Percentiles rank a stretch among this genome's conserved stretches.
Conservation (phyloP, 2,329 filamentous ascomycete species). For the Celoporthe dispersa region DNA sequence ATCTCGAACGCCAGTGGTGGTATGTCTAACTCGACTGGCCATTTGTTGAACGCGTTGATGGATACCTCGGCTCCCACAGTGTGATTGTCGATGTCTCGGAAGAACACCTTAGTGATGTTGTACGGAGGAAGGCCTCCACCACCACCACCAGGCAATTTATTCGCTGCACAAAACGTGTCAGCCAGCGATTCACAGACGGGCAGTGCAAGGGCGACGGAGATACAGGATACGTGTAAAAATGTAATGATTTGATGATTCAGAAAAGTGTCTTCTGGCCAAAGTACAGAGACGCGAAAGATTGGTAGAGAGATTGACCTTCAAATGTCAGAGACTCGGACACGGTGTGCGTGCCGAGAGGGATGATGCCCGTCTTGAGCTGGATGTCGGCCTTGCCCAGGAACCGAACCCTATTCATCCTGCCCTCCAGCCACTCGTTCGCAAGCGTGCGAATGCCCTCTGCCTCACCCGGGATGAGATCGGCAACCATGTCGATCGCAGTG, state of each 20-base stretch:
- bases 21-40: slow-evolving; percentile 75
- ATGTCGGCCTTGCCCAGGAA: slow-evolving; percentile 76
- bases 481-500: slow-evolving; percentile 78
- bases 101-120: slow-evolving; percentile 78
- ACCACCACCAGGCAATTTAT: slow-evolving; percentile 44
- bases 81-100: slow-evolving; percentile 71
- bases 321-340: slow-evolving; percentile 77
- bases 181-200: slow-evolving; percentile 36
- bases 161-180: slow-evolving; percentile 55
- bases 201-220: slow-evolving; percentile 27
- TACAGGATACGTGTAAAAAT: slow-evolving; percentile 12
- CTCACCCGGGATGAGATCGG: slow-evolving; percentile 76
- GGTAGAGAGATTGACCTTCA: slow-evolving; percentile 79
- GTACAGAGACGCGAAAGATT: slow-evolving; percentile 63
- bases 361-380: slow-evolving; percentile 75
- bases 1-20: slow-evolving; percentile 85
- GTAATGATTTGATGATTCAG: slow-evolving; percentile 33
- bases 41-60: slow-evolving; percentile 73
- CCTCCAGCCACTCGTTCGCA: slow-evolving; percentile 87
- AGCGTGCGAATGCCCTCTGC: slow-evolving; percentile 77
- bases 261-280: slow-evolving; percentile 61
- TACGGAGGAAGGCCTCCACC: slow-evolving; percentile 77
- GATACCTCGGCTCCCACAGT: slow-evolving; percentile 83
- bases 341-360: slow-evolving; percentile 77
- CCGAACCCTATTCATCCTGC: slow-evolving; percentile 71